phyloP scores from a whole-genome alignment of 345 rosid genomes.

The Kernera saxatilis region DNA sequence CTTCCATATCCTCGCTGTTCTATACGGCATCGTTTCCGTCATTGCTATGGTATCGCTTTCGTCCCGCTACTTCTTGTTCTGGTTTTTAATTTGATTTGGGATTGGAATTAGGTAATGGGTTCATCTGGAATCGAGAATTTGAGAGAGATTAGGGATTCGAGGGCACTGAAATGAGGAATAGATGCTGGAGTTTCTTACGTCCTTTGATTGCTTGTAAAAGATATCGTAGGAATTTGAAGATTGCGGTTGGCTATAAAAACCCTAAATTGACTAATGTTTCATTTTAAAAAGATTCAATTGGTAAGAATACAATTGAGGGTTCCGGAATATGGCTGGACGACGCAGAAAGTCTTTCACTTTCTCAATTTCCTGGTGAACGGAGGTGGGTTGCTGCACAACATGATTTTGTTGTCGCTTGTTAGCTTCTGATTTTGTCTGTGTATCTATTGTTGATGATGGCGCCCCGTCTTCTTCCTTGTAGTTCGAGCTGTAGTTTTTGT shows the following conservation, averaged over 20 bases:
- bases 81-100: background rate
- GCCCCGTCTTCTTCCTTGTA: constrained; percentile 23
- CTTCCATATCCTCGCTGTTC: constrained; percentile 38
- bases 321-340: constrained; percentile 94
- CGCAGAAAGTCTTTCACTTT: constrained; percentile 91
- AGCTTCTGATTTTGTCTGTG: background rate
- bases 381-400: constrained; percentile 34
- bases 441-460: background rate
- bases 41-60: constrained; percentile 44
- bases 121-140: background rate
- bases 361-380: constrained; percentile 90
- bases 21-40: constrained; percentile 51
- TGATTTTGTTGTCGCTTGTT: background rate
- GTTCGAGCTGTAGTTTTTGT: constrained; percentile 69
- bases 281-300: constrained; percentile 55
- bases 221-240: background rate
- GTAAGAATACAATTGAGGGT: constrained; percentile 77
- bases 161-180: background rate
- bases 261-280: background rate
- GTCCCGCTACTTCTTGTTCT: background rate
- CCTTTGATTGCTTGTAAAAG: background rate
- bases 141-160: background rate
- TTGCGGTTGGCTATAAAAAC: background rate
- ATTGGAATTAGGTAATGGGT: background rate
- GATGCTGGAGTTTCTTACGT: background rate